These are phyloP conservation scores for Blastomyces silverae DNA, from an alignment of 2,329 filamentous ascomycete genomes.

Conservation along the genomic window DNA sequence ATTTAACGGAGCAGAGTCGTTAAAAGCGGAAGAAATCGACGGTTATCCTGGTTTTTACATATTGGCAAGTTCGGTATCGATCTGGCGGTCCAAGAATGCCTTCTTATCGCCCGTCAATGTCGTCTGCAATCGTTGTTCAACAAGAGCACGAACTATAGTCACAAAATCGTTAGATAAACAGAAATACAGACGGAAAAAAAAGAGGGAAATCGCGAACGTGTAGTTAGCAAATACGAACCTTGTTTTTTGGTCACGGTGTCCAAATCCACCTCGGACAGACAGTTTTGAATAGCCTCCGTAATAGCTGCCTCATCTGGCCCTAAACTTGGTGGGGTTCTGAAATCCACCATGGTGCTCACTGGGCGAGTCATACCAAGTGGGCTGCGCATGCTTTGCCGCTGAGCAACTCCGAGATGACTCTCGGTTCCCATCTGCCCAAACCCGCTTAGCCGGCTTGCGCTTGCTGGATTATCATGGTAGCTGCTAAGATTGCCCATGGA, in stretches of 20 bases:
- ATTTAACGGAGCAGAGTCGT: slow-evolving; percentile 1
- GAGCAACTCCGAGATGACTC: slow-evolving; percentile 37
- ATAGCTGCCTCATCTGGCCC: slow-evolving; percentile 76
- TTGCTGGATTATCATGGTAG: slow-evolving; percentile 41
- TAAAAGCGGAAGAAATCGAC: not conserved
- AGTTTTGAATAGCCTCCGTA: slow-evolving; percentile 73
- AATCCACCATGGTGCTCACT: slow-evolving; percentile 50
- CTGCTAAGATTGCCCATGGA: slow-evolving; percentile 52
- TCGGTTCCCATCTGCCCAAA: slow-evolving; percentile 42
- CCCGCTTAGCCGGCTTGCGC: slow-evolving; percentile 40
- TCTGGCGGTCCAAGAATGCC: slow-evolving; percentile 84
- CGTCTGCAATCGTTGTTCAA: slow-evolving; percentile 88
- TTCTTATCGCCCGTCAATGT: slow-evolving; percentile 79
- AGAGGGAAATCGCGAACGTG: not conserved
- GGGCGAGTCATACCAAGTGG: slow-evolving; percentile 46
- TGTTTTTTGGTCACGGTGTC: slow-evolving; percentile 99
- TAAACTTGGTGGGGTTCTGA: slow-evolving; percentile 46
- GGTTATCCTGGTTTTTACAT: slow-evolving; percentile 56
- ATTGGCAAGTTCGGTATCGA: slow-evolving; percentile 86
- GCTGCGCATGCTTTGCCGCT: slow-evolving; percentile 39
- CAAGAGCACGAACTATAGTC: slow-evolving; percentile 63
- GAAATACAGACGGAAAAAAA: not conserved
- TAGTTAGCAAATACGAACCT: slow-evolving; percentile 38
- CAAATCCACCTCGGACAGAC: slow-evolving; percentile 80
- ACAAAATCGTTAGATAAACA: slow-evolving; percentile 8